Percentiles rank a stretch among this genome's conserved stretches.
Evolutionary conservation across 1,139 yeast genomes (phyloP).

Genomic region (Taphrina pruni): DNA sequence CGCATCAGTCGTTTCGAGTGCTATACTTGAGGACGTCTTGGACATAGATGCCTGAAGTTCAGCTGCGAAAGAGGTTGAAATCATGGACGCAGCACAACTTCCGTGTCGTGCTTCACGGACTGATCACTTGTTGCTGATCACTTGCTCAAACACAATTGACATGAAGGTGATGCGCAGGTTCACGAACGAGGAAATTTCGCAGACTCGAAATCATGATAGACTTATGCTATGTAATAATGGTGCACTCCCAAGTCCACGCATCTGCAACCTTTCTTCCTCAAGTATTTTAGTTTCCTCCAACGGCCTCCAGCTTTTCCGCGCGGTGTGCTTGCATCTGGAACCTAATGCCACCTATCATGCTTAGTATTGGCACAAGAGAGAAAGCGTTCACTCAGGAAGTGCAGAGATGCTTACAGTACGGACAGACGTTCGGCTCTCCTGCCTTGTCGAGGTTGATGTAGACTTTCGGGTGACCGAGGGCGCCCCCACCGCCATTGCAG

Average conservation of each 20-base stretch:
- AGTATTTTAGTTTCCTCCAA: conserved; percentile 24
- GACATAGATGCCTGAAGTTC: not conserved
- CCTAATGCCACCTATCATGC: conserved; percentile 33
- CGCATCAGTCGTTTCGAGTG: not conserved
- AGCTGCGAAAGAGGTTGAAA: too few species aligned
- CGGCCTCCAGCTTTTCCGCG: conserved; percentile 35
- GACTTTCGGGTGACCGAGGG: conserved; percentile 84
- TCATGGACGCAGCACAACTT: too few species aligned
- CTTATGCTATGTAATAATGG: too few species aligned
- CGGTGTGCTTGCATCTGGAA: conserved; percentile 39
- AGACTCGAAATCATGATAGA: too few species aligned
- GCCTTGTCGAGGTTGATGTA: conserved; percentile 75
- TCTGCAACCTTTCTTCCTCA: not conserved
- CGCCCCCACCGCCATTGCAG: conserved; percentile 81
- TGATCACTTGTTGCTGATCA: not conserved
- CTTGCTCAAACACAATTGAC: too few species aligned
- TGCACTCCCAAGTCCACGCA: not conserved
- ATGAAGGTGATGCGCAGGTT: too few species aligned
- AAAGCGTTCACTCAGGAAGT: too few species aligned
- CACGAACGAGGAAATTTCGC: too few species aligned
- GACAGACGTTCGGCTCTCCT: conserved; percentile 73
- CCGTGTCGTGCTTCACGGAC: not conserved
- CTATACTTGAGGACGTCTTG: not conserved
- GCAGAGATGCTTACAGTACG: conserved; percentile 60
- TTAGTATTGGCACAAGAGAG: not conserved